phyloP scores from a whole-genome alignment of 345 rosid species.

The Populus deltoides region DNA sequence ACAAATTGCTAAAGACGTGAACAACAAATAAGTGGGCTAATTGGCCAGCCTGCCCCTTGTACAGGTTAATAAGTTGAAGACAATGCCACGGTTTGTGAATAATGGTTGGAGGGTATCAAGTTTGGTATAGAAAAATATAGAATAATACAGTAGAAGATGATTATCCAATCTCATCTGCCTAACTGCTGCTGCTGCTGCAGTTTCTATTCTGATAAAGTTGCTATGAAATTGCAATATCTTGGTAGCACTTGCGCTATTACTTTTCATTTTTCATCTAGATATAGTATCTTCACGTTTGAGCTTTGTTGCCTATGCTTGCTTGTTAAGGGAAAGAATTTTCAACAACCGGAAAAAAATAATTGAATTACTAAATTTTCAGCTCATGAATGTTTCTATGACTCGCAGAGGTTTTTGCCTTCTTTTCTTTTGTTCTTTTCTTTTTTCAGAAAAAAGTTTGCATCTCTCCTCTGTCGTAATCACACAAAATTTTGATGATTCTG shows the following conservation, averaged over 20 bases:
- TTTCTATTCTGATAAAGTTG: background rate
- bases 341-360: background rate
- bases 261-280: background rate
- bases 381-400: background rate
- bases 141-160: background rate
- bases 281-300: background rate
- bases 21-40: background rate
- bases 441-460: background rate
- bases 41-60: conserved; percentile 7
- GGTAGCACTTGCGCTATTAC: background rate
- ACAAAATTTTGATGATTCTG: conserved; percentile 37
- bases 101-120: background rate
- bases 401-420: background rate
- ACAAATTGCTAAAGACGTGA: background rate
- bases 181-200: background rate
- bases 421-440: background rate
- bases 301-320: background rate
- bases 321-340: background rate
- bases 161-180: background rate
- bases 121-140: background rate
- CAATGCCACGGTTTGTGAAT: background rate
- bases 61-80: conserved; percentile 9
- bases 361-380: background rate
- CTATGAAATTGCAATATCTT: background rate
- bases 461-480: background rate